These are phyloP conservation scores for Bondarzewia mesenterica DNA, from an alignment of 1,284 basidiomycete genomes.

Conservation along the genomic window DNA sequence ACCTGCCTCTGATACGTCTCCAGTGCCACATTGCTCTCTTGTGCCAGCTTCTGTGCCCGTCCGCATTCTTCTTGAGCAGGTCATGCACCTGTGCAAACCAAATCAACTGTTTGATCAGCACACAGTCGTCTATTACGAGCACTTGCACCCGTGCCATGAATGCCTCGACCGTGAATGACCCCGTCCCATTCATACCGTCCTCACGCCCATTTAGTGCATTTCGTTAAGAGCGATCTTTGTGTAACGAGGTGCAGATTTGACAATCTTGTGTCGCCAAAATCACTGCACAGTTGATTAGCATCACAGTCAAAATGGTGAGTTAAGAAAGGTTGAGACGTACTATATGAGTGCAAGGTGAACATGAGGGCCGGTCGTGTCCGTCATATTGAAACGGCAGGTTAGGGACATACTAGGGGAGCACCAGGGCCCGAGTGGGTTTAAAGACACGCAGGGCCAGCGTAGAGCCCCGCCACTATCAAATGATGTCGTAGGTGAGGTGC, in stretches of 20 bases:
- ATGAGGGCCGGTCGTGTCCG: too few relatives aligned
- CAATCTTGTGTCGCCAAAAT: too few relatives aligned
- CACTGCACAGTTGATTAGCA: too few relatives aligned
- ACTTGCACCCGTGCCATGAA: conserved; percentile 73
- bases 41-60: conserved; percentile 83
- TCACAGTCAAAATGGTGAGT: too few relatives aligned
- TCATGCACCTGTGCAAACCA: conserved; percentile 84
- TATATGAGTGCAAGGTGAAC: too few relatives aligned
- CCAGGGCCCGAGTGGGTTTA: too few relatives aligned
- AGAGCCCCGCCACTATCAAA: too few relatives aligned
- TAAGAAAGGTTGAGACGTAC: too few relatives aligned
- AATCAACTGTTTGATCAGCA: conserved; percentile 75
- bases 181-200: conserved; percentile 13
- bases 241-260: conserved; percentile 77
- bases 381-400: too few relatives aligned
- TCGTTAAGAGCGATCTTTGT: conserved; percentile 61
- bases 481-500: too few relatives aligned
- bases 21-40: conserved; percentile 67
- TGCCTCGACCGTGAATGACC: conserved; percentile 59
- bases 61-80: conserved; percentile 82
- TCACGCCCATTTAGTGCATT: conserved; percentile 31
- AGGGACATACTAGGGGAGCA: too few relatives aligned
- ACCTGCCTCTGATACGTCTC: conserved; percentile 89
- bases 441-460: too few relatives aligned
- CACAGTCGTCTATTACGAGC: conserved; percentile 72